Evolutionary conservation across 768 basidiomycete genomes (phyloP).

Genomic region (Pleurotus sapidus): DNA sequence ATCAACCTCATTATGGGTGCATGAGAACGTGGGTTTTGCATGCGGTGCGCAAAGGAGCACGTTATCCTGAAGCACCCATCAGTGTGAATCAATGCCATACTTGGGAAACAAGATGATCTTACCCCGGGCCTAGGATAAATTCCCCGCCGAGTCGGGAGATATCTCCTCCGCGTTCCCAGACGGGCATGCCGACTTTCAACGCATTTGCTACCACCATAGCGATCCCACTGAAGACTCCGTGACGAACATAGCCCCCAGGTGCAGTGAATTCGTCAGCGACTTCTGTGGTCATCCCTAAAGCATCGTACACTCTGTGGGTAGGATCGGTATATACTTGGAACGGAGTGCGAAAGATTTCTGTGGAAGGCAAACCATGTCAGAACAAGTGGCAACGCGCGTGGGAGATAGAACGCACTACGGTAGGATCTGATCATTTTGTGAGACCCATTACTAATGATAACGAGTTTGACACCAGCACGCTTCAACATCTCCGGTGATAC

Average conservation of each 20-base stretch:
- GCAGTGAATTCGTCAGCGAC: conserved; percentile 16
- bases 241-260: conserved; percentile 45
- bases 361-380: background rate
- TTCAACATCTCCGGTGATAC: conserved; percentile 46
- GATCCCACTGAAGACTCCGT: conserved; percentile 48
- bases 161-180: conserved; percentile 56
- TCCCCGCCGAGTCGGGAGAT: conserved; percentile 68
- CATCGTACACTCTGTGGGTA: conserved; percentile 48
- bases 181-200: conserved; percentile 55
- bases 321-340: conserved; percentile 70
- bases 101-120: background rate
- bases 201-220: conserved; percentile 55
- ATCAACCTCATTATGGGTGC: conserved; percentile 1
- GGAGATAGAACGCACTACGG: conserved; percentile 19
- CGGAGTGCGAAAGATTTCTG: conserved; percentile 59
- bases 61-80: conserved; percentile 2
- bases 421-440: conserved; percentile 64
- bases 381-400: background rate
- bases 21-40: conserved; percentile 7
- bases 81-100: conserved; percentile 1
- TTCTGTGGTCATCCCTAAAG: conserved; percentile 51
- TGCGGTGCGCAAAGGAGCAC: conserved; percentile 14
- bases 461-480: conserved; percentile 47
- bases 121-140: conserved; percentile 68
- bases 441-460: conserved; percentile 66